These are phyloP conservation scores for Arxiozyma bovina DNA, from an alignment of 1,139 yeast genomes.

Conservation along the genomic window DNA sequence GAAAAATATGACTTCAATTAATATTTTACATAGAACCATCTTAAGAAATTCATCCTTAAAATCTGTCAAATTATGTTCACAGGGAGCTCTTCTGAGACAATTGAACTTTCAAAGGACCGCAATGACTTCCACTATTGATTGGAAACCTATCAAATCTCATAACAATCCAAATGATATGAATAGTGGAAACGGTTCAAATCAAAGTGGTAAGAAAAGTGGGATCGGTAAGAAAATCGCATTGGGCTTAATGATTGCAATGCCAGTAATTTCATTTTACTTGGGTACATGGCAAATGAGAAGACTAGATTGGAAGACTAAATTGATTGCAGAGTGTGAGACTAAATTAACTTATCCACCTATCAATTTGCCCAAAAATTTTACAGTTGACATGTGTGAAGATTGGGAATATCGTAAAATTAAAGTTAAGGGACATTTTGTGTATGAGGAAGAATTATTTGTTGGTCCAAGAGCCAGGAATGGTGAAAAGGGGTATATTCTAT, in stretches of 20 bases:
- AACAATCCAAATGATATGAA: conserved; percentile 36
- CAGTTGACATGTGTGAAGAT: conserved; percentile 40
- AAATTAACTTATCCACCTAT: conserved; percentile 65
- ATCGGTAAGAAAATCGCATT: conserved; percentile 44
- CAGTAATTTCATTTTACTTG: conserved; percentile 70
- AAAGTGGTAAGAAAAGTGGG: conserved; percentile 26
- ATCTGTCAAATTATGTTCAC: background rate
- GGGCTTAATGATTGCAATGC: conserved; percentile 70
- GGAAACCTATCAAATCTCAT: conserved; percentile 65
- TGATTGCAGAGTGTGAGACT: conserved; percentile 77
- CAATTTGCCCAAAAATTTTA: conserved; percentile 54
- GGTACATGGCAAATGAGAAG: conserved; percentile 94
- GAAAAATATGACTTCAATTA: background rate
- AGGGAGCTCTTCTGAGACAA: background rate
- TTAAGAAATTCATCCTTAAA: background rate
- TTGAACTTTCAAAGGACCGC: conserved; percentile 16
- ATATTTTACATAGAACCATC: background rate
- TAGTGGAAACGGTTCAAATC: conserved; percentile 18
- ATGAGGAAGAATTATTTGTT: conserved; percentile 79
- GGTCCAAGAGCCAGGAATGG: conserved; percentile 84
- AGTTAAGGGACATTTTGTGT: conserved; percentile 69
- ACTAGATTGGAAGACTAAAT: conserved; percentile 77
- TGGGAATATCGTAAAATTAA: conserved; percentile 75
- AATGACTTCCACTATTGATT: conserved; percentile 70
- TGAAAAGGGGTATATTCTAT: conserved; percentile 64